Evolutionary conservation across 2,329 filamentous ascomycete genomes (phyloP), one percentile per base, ranked within the genome.

Genomic region (Trichoderma arundinaceum): DNA sequence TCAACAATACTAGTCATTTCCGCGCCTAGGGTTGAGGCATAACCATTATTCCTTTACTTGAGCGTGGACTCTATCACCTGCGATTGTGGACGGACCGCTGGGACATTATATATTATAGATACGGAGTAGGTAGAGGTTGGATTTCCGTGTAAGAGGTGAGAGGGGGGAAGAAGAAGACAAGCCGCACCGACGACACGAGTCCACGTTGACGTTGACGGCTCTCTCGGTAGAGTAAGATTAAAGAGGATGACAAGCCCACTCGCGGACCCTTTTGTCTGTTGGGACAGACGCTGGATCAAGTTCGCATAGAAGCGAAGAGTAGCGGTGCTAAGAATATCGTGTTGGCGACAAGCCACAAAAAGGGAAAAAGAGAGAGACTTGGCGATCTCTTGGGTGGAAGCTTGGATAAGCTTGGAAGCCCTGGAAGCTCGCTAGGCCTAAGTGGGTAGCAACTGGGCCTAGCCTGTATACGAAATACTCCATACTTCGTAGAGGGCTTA

Each of bases 1-100:
- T 82, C 76, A 57, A 75, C 65, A 49, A 74, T 64, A 35, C 68
- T 65, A 60, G 70, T 69, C 74, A 78, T 78, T 66, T 67, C 68
- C 38, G 63, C 28, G 43, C 53, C 28, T 63, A 41, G 13, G 12
- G 35, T 66, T 46, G 43, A 44, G 35, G 63, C 54, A 70, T 68
- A 13, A 67, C 39, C 60, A 59, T 66, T 54, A 35, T 43, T 41
- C 19, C 38, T 48, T 51, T 33, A 57, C 49, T 51, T n/a, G 35
- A 39, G 61, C 33, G 61, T 41, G 28, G 15, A 44, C 28, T 7
- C 32, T 39, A 48, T 64, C 61, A 64, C 51, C 41, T 64, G 43
- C 43, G 52, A 39, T 10, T n/a, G 35, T 28, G 22, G 61, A 39
- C 7, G 43, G 53, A 43, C 33, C 32, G 52, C 33, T 46, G 22